A percentile compares a stretch with the other conserved stretches of the same genome.
phyloP scores from a whole-genome alignment of 2,329 filamentous ascomycete genomes.

The Fusarium armeniacum region DNA sequence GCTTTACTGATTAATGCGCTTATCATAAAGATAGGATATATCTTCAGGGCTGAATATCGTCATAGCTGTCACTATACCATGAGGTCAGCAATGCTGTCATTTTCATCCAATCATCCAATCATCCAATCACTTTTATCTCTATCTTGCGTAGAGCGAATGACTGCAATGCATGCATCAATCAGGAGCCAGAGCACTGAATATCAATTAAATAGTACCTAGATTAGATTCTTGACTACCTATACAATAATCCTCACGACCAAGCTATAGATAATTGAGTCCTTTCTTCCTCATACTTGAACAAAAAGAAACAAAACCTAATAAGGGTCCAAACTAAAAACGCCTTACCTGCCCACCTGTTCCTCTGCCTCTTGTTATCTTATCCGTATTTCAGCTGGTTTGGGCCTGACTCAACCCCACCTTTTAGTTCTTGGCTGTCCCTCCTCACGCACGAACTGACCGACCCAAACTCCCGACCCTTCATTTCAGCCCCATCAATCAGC shows the following conservation, averaged over 20 bases:
- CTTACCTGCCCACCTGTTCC: neutral
- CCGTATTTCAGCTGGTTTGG: constrained; percentile 35
- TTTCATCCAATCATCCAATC: neutral
- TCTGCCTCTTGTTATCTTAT: constrained; percentile 14
- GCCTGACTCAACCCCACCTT: constrained; percentile 41
- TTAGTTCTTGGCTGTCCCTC: constrained; percentile 17
- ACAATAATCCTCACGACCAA: neutral
- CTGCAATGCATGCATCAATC: neutral
- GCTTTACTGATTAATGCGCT: neutral
- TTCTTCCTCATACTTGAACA: neutral
- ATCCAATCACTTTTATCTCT: neutral
- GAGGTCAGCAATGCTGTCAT: constrained; percentile 4
- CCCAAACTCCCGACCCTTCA: constrained; percentile 32
- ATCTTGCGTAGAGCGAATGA: neutral
- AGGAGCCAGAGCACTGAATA: neutral
- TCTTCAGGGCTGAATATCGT: constrained; percentile 6
- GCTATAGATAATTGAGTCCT: neutral
- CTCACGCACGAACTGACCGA: constrained; percentile 23
- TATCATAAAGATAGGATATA: constrained; percentile 9
- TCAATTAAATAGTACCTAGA: neutral
- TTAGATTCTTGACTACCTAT: neutral
- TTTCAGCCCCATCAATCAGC: constrained; percentile 24
- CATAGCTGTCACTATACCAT: constrained; percentile 21
- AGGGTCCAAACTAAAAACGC: constrained; percentile 20
- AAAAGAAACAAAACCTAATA: neutral